Base-by-base conservation (phyloP, 768 basidiomycete species). In the Sarcodon sp. region DNA sequence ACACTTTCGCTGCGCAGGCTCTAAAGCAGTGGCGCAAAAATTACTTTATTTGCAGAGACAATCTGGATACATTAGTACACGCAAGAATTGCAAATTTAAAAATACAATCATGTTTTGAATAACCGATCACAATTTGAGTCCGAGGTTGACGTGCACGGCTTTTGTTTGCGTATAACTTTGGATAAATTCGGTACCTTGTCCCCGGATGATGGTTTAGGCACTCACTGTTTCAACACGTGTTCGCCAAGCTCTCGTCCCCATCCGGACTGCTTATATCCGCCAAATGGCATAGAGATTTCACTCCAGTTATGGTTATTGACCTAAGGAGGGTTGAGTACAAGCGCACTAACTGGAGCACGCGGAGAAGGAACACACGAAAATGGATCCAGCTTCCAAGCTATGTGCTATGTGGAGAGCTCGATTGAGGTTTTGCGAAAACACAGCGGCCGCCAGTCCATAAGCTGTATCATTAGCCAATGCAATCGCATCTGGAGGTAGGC, bases 361-460 rank as follows among this genome's bases (percentile, higher is more conserved):
- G n/a, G n/a, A n/a, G 21, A 27, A 27, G 21, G 4, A 27, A 38
- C 59, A 34, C 50, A 82, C 69, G 83, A 84, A 91, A 3, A 72
- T 76, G 5, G 87, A 90, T 33, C 92, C 92, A 5, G 88, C 85
- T 57, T 86, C 75, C 51, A 97, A 67, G 50, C 65, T 71, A 60
- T 88, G 80, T 7, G 88, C 85, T 1, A 80, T 77, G 50, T 68
- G 66, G 47, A 93, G 65, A 0, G 87, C 89, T 27, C 83, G 73
- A 54, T 74, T 77, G 67, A 94, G 64, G 64, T 93, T 73, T 57
- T 70, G 34, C 35, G 85, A 80, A 72, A 92, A 96, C 47, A 98
- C 79, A 7, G 85, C 84, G 2, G 86, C 80, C 11, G 89, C 90
- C 38, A 96, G 77, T 50, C 93, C 93, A 62, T 92, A 94, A 45